Conservation (phyloP, 352 stramenopile species). For the Phytophthora ohioensis region DNA sequence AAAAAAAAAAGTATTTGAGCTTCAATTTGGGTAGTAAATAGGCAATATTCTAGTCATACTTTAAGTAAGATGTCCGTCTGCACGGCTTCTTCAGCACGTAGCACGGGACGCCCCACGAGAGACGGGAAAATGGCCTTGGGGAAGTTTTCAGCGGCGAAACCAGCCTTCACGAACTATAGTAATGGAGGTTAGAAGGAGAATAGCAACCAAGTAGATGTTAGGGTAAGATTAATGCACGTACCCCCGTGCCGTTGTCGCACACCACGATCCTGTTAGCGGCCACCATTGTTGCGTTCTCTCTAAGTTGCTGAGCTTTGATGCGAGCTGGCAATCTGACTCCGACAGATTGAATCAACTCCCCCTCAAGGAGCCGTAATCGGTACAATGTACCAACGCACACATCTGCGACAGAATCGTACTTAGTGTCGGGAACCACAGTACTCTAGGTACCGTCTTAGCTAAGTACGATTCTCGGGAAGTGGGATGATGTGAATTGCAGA, state of each 20-base stretch:
- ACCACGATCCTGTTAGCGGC: slow-evolving; percentile 90
- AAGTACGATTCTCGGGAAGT: too few relatives aligned
- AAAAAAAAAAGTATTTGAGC: neutral
- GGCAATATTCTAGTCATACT: slow-evolving; percentile 29
- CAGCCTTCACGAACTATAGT: slow-evolving; percentile 90
- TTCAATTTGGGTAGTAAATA: slow-evolving; percentile 1
- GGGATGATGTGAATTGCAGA: neutral
- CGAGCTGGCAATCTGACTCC: slow-evolving; percentile 15
- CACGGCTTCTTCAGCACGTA: slow-evolving; percentile 93
- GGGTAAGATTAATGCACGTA: slow-evolving; percentile 35
- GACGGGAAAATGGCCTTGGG: slow-evolving; percentile 95
- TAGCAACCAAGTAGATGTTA: neutral
- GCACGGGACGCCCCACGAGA: slow-evolving; percentile 93
- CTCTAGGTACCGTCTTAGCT: neutral
- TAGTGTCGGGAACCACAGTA: neutral
- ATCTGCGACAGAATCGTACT: slow-evolving; percentile 22
- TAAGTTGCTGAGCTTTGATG: neutral
- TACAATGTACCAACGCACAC: slow-evolving; percentile 5
- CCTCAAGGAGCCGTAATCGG: slow-evolving; percentile 20
- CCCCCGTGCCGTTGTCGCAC: slow-evolving; percentile 90
- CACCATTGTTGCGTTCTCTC: slow-evolving; percentile 57
- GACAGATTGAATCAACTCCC: slow-evolving; percentile 23
- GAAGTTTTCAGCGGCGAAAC: slow-evolving; percentile 96
- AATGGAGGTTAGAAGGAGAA: neutral
- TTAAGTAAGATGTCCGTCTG: slow-evolving; percentile 89